Evolutionary conservation across 768 basidiomycete genomes (phyloP), one percentile per base, ranked within the genome.

Genomic region (Tubosaeta sp.): DNA sequence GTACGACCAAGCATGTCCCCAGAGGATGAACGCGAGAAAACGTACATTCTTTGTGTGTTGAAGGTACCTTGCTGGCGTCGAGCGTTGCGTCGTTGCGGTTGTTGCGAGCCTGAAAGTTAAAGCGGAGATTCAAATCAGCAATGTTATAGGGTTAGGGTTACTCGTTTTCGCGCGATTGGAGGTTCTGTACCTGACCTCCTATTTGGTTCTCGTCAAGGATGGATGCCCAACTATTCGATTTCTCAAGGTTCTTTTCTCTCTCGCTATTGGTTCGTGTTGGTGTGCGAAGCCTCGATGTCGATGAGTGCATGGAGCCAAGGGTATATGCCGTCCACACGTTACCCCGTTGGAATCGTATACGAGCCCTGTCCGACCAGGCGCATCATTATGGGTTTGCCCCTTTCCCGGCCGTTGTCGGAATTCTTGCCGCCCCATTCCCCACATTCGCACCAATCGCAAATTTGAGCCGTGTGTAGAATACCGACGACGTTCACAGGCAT

Each of bases 11-110:
- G 4, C 29, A 16, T 4, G 8, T 37, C 16, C 26, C 29, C 22
- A 48, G 25, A n/a, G 48, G 16, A 10, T 19, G 46, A 14, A 51
- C 27, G 39, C 22, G 33, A 19, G 17, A 16, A 45, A 50, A 63
- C 65, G 64, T 44, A 66, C 65, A 29, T 53, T 61, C 35, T 27
- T 33, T 54, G 50, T 55, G 50, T 61, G 49, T 59, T 58, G 55
- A 32, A 17, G 53, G 54, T 51, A 27, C 44, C 37, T 52, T 51
- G 52, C 50, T 64, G 55, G 47, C 48, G 65, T 57, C 49, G 60
- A 57, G 62, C 53, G 53, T 46, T 26, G 53, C 12, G 19, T 6
- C 16, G 10, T 17, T 19, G 5, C 16, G 2, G 2, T 13, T n/a
- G 13, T 14, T n/a, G 19, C 7, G 26, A 3, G 26, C 31, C 5